Percentiles rank a stretch among this genome's conserved stretches.
These are phyloP conservation scores for Annulohypoxylon nitens DNA, from an alignment of 495 filamentous ascomycete genomes.

Conservation along the genomic window DNA sequence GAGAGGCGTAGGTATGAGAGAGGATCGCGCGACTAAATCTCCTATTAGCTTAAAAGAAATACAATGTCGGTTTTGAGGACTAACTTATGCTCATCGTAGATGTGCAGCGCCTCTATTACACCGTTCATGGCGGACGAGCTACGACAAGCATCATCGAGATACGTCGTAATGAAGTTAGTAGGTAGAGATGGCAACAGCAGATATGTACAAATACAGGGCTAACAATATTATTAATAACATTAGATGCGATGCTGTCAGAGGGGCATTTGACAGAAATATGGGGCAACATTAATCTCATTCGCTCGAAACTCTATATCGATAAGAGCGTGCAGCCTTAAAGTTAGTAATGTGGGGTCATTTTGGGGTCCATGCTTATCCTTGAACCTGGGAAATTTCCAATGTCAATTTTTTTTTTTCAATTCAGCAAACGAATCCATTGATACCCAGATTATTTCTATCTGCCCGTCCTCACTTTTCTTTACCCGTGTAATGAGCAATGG, in stretches of 20 bases:
- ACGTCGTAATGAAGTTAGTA: not conserved
- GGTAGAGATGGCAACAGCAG: not conserved
- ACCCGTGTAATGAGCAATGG: slow-evolving; percentile 54
- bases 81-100: slow-evolving; percentile 93
- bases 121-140: slow-evolving; percentile 72
- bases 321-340: slow-evolving; percentile 18
- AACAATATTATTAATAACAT: not conserved
- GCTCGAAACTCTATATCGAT: slow-evolving; percentile 41
- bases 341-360: not conserved
- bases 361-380: slow-evolving; percentile 36
- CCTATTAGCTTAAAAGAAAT: slow-evolving; percentile 11
- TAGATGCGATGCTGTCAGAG: slow-evolving; percentile 29
- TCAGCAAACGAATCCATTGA: slow-evolving; percentile 5
- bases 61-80: slow-evolving; percentile 29
- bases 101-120: slow-evolving; percentile 94
- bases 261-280: slow-evolving; percentile 28
- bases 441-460: slow-evolving; percentile 15
- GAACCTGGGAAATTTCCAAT: slow-evolving; percentile 45
- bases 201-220: not conserved
- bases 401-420: slow-evolving; percentile 34
- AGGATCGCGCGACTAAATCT: slow-evolving; percentile 58
- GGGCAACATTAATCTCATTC: not conserved
- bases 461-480: not conserved
- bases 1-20: slow-evolving; percentile 71
- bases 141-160: slow-evolving; percentile 41